Evolutionary conservation across 2,329 filamentous ascomycete species (phyloP).

Genomic region (Blastomyces percursus): DNA sequence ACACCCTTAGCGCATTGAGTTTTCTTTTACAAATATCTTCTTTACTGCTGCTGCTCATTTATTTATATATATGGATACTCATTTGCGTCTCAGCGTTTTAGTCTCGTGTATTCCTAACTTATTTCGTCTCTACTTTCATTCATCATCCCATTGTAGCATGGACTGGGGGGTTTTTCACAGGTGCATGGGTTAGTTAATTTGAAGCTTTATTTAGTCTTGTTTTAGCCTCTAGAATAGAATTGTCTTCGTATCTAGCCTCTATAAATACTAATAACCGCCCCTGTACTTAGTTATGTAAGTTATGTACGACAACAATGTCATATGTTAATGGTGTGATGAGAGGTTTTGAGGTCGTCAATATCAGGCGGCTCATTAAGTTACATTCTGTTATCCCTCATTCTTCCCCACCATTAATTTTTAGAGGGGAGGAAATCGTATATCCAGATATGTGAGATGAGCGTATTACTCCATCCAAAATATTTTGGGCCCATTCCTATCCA

Average conservation of each 20-base stretch:
- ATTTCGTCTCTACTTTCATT: background rate
- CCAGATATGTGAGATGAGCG: background rate
- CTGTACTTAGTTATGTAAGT: background rate
- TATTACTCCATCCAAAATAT: background rate
- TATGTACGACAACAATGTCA: background rate
- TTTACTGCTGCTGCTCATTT: background rate
- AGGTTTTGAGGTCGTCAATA: background rate
- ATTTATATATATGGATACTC: background rate
- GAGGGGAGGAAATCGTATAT: background rate
- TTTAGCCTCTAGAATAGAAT: background rate
- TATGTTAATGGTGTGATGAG: background rate
- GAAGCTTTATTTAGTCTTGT: background rate
- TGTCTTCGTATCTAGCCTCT: background rate
- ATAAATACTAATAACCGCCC: background rate
- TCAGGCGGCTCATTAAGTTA: background rate
- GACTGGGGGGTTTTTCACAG: background rate
- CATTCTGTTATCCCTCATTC: background rate
- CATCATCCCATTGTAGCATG: background rate
- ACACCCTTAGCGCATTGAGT: background rate
- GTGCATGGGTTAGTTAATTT: background rate
- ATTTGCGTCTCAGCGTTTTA: background rate
- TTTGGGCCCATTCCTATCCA: background rate
- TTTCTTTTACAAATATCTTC: background rate
- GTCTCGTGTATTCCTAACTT: background rate
- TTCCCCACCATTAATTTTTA: background rate